Evolutionary conservation across 73 alveolate species (phyloP).

Genomic region (Effrenium voratum): DNA sequence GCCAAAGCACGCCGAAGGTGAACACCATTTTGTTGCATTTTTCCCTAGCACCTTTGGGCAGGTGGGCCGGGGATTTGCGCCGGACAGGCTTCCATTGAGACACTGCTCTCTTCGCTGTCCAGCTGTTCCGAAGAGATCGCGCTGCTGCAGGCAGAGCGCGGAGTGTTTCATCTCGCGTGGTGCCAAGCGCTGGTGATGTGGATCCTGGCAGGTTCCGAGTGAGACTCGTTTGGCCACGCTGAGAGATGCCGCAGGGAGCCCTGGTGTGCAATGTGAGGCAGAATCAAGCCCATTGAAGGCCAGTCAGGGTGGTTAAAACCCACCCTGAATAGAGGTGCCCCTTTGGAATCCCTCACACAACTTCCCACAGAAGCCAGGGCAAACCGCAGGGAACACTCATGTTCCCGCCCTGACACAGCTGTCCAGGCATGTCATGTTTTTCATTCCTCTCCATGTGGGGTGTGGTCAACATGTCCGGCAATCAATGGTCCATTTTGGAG

Average conservation of each 20-base stretch:
- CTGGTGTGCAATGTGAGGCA: not conserved
- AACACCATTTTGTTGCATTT: too few species aligned
- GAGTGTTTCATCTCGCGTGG: not conserved
- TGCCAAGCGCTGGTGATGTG: not conserved
- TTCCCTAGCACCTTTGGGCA: too few species aligned
- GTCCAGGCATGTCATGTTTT: too few species aligned
- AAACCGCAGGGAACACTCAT: not conserved
- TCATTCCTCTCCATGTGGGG: too few species aligned
- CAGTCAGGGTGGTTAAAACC: not conserved
- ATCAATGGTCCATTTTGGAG: too few species aligned
- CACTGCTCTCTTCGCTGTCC: conserved; percentile 31
- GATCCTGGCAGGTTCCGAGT: not conserved
- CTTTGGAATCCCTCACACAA: not conserved
- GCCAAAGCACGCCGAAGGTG: too few species aligned
- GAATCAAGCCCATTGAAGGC: not conserved
- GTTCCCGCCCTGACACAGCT: too few species aligned
- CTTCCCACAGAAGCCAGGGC: not conserved
- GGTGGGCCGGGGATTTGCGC: too few species aligned
- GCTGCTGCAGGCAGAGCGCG: not conserved
- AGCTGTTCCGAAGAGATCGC: conserved; percentile 18
- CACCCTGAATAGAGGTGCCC: not conserved
- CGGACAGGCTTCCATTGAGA: conserved; percentile 37
- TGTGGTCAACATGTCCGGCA: too few species aligned
- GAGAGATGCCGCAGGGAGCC: not conserved
- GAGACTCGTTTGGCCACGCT: conserved; percentile 38